These are phyloP conservation scores for Gossypium turneri DNA, from an alignment of 345 rosid species.

Conservation along the genomic window DNA sequence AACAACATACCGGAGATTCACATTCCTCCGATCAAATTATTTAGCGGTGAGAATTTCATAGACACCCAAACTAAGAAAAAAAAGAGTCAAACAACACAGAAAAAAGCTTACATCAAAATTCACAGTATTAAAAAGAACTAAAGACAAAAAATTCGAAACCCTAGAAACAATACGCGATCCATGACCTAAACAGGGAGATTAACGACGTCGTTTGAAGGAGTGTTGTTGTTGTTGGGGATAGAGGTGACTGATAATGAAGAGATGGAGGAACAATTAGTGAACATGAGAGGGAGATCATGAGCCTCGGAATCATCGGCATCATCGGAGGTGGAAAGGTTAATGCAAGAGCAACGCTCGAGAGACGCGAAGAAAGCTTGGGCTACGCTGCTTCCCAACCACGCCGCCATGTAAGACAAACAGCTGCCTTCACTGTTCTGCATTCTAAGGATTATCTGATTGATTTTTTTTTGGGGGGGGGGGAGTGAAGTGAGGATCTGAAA, in stretches of 20 bases:
- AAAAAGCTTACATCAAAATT: neutral
- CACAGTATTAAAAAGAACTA: neutral
- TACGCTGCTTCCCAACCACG: conserved; percentile 49
- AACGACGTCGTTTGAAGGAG: conserved; percentile 19
- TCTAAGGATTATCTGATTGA: too few species aligned
- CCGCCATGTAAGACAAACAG: conserved; percentile 35
- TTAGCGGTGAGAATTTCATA: neutral
- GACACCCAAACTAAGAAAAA: neutral
- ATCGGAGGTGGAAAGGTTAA: conserved; percentile 45
- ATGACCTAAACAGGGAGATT: conserved; percentile 25
- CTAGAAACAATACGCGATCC: neutral
- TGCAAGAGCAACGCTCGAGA: conserved; percentile 47
- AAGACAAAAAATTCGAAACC: neutral
- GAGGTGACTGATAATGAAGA: conserved; percentile 15
- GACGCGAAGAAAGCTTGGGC: conserved; percentile 49
- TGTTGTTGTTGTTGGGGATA: neutral
- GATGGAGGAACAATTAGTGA: conserved; percentile 21
- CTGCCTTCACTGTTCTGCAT: conserved; percentile 27
- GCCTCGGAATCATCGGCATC: conserved; percentile 36
- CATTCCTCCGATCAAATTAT: neutral
- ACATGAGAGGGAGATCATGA: conserved; percentile 43
- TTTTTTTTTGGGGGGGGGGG: too few species aligned
- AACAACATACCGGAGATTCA: neutral
- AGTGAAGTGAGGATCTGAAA: neutral
- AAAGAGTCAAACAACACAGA: neutral